A percentile compares a stretch with the other conserved stretches of the same genome.
Evolutionary conservation across 768 basidiomycete genomes (phyloP).

Genomic region (Mycena chlorophos): DNA sequence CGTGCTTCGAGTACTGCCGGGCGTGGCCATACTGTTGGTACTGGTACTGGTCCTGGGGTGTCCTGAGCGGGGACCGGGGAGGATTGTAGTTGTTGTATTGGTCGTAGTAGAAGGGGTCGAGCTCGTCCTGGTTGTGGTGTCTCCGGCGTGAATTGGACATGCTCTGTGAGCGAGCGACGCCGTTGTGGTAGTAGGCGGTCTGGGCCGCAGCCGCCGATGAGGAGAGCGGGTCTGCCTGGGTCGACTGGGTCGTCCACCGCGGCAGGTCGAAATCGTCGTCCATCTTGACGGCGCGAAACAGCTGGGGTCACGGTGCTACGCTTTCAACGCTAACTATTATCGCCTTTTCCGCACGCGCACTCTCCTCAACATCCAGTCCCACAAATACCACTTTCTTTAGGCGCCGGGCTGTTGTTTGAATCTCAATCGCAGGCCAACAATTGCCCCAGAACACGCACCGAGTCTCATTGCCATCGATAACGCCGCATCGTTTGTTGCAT

Average conservation of each 20-base stretch:
- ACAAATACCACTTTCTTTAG: conserved; percentile 70
- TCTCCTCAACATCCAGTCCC: conserved; percentile 49
- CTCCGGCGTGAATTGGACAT: conserved; percentile 28
- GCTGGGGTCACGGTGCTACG: conserved; percentile 33
- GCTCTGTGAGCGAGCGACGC: conserved; percentile 38
- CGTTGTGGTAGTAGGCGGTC: conserved; percentile 53
- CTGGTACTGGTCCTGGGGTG: conserved; percentile 51
- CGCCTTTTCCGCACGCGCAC: conserved; percentile 62
- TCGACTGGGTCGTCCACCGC: conserved; percentile 64
- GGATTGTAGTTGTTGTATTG: conserved; percentile 50
- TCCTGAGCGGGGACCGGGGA: conserved; percentile 67
- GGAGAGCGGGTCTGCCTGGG: conserved; percentile 58
- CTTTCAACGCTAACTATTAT: conserved; percentile 27
- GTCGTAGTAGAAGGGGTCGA: conserved; percentile 19
- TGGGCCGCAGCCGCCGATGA: conserved; percentile 51
- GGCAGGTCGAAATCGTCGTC: conserved; percentile 64
- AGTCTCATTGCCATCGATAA: conserved; percentile 77
- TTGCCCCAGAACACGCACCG: conserved; percentile 46
- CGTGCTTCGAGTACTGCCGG: conserved; percentile 55
- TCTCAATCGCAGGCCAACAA: background rate
- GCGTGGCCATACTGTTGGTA: conserved; percentile 40
- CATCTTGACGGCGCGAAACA: conserved; percentile 10
- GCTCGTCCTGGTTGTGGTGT: conserved; percentile 25
- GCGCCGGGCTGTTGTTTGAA: conserved; percentile 55
- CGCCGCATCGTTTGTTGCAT: conserved; percentile 60